Percentiles rank a stretch among this genome's conserved stretches.
Evolutionary conservation across 2,329 filamentous ascomycete species (phyloP).

Genomic region (Penicillium paneum): DNA sequence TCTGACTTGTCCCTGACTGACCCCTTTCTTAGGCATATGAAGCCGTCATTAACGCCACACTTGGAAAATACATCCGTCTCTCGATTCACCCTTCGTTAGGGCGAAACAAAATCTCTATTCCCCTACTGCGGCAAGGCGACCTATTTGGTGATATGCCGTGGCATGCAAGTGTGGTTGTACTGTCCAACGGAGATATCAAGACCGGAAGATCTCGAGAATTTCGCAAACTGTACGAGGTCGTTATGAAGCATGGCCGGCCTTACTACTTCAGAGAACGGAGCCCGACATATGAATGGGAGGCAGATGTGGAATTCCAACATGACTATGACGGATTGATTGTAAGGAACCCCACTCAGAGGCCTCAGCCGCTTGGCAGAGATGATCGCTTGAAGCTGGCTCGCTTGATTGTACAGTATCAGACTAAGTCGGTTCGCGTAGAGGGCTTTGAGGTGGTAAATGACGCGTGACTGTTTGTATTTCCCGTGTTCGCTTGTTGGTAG

Average conservation of each 20-base stretch:
- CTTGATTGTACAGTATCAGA: slow-evolving; percentile 4
- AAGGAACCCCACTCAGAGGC: not conserved
- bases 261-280: slow-evolving; percentile 6
- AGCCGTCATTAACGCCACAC: slow-evolving; percentile 1
- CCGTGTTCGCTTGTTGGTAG: not conserved
- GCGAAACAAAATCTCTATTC: slow-evolving; percentile 6
- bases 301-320: slow-evolving; percentile 5
- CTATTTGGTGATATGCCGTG: slow-evolving; percentile 9
- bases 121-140: slow-evolving; percentile 3
- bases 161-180: slow-evolving; percentile 6
- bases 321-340: not conserved
- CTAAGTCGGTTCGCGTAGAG: slow-evolving; percentile 5
- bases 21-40: slow-evolving; percentile 1
- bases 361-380: not conserved
- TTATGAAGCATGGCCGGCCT: slow-evolving; percentile 4
- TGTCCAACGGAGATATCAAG: slow-evolving; percentile 2
- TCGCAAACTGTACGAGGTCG: slow-evolving; percentile 6
- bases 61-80: slow-evolving; percentile 6
- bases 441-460: slow-evolving; percentile 3
- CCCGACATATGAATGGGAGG: slow-evolving; percentile 1
- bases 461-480: not conserved
- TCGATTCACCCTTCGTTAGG: slow-evolving; percentile 9
- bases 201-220: slow-evolving; percentile 1
- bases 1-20: not conserved
- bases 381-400: slow-evolving; percentile 8